phyloP scores from a whole-genome alignment of 352 stramenopile genomes.

The Pythium oligandrum region DNA sequence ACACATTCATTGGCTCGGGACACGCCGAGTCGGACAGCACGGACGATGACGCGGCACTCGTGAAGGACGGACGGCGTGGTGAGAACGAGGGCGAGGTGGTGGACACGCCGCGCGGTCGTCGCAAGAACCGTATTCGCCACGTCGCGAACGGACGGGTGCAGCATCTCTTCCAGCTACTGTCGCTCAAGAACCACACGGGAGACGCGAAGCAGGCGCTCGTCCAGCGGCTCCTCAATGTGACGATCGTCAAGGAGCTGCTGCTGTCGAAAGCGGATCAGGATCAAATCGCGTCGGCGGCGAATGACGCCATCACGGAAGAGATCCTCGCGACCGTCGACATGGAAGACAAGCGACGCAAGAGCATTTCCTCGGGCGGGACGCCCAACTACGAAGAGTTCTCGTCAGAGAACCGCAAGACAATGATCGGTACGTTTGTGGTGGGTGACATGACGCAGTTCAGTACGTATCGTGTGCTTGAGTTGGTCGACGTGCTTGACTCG shows the following conservation, averaged over 20 bases:
- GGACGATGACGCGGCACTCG: conserved; percentile 14
- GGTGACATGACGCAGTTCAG: conserved; percentile 23
- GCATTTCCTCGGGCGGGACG: neutral
- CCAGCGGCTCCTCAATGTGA: conserved; percentile 43
- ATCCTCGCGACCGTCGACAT: conserved; percentile 58
- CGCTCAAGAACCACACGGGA: conserved; percentile 50
- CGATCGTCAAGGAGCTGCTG: conserved; percentile 56
- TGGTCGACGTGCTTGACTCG: conserved; percentile 73
- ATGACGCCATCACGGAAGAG: conserved; percentile 72
- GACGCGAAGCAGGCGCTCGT: conserved; percentile 52
- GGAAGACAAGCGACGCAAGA: conserved; percentile 36
- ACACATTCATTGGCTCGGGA: conserved; percentile 48
- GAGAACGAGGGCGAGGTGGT: conserved; percentile 7
- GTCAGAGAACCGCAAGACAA: neutral
- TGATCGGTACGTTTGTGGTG: neutral
- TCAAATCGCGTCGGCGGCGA: conserved; percentile 60
- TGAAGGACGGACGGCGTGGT: conserved; percentile 4
- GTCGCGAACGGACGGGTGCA: conserved; percentile 26
- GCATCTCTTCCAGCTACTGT: conserved; percentile 56
- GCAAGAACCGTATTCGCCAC: neutral
- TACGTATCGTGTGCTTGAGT: conserved; percentile 62
- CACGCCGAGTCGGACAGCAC: neutral
- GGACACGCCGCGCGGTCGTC: conserved; percentile 1
- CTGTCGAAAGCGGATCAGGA: conserved; percentile 62
- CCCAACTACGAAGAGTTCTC: neutral